Evolutionary conservation across 805 yeast species (phyloP).

Genomic region (Yarrowia porcina): DNA sequence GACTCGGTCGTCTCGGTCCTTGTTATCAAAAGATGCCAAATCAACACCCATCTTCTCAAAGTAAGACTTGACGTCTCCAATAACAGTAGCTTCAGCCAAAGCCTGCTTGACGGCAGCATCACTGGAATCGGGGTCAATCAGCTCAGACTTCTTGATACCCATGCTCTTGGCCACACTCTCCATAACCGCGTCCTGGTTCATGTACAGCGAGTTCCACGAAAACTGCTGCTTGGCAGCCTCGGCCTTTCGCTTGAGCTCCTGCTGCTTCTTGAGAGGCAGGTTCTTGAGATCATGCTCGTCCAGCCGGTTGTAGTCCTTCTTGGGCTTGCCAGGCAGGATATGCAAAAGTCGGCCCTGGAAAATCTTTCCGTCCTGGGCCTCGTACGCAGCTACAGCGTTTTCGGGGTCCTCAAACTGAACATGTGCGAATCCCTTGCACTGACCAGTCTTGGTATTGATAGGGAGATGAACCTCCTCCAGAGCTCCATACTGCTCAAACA

Average conservation of each 20-base stretch:
- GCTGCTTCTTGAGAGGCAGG: conserved; percentile 87
- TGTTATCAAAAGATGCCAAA: conserved; percentile 58
- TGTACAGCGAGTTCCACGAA: conserved; percentile 90
- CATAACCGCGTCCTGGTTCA: conserved; percentile 88
- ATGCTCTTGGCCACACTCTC: conserved; percentile 81
- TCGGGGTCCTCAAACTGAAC: conserved; percentile 63
- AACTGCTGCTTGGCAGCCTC: conserved; percentile 84
- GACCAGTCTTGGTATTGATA: conserved; percentile 81
- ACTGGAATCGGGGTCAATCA: conserved; percentile 83
- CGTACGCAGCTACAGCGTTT: conserved; percentile 74
- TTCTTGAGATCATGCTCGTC: conserved; percentile 91
- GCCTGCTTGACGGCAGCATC: conserved; percentile 95
- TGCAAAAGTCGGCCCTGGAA: conserved; percentile 94
- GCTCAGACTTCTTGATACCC: conserved; percentile 77
- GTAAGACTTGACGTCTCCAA: conserved; percentile 83
- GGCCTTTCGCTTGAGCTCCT: conserved; percentile 75
- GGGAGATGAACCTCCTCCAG: conserved; percentile 91
- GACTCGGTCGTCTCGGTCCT: conserved; percentile 74
- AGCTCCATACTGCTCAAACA: conserved; percentile 67
- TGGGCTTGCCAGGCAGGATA: conserved; percentile 78
- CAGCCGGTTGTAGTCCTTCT: conserved; percentile 67
- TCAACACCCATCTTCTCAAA: conserved; percentile 87
- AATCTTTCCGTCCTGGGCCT: conserved; percentile 74
- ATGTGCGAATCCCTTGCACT: conserved; percentile 90
- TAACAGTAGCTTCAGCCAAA: conserved; percentile 92